Evolutionary conservation across 1,284 basidiomycete species (phyloP), one percentile per base, ranked within the genome.

Genomic region (Puccinia coronata): DNA sequence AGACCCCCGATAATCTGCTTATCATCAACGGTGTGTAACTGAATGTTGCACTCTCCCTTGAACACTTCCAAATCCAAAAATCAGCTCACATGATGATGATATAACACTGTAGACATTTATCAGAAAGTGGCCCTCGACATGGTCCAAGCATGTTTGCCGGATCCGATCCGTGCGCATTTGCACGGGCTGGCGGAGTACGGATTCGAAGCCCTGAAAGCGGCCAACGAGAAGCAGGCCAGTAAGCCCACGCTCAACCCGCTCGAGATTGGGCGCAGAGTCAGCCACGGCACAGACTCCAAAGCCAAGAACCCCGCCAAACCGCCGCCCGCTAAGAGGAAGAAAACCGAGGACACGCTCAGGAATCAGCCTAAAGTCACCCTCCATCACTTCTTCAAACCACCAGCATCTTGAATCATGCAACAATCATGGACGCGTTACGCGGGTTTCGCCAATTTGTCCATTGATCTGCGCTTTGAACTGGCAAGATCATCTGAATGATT

Each of bases 81-180:
- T 70, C 2, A 28, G 28, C 9, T n/a, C 28, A 28, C 41, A n/a
- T 49, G 67, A 41, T 70, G 67, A 23, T 25, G 11, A 8, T 39
- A n/a, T 39, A 39, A 43, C 28, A 28, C 47, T 23, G 18, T 16
- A 73, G 71, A 73, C 12, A 73, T 55, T 16, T 73, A 73, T 23
- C 28, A 36, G 23, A 73, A 73, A 55, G 28, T 73, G 1, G 25
- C 49, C 4, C 36, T 73, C 2, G 49, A 55, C 4, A 73, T 73
- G 51, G 34, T 73, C 6, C 28, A 73, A 28, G 43, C 71, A 4
- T 57, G 39, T 55, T 36, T 73, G 16, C 71, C 71, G 51, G n/a
- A 8, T 23, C 0, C 16, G 16, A 53, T 73, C 71, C 23, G 49
- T 28, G 71, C 55, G n/a, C 51, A 73, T 55, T n/a, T 73, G 11